Evolutionary conservation across 305 asterid species (phyloP), one percentile per base, ranked within the genome.

Genomic region (Fraxinus dipetala): DNA sequence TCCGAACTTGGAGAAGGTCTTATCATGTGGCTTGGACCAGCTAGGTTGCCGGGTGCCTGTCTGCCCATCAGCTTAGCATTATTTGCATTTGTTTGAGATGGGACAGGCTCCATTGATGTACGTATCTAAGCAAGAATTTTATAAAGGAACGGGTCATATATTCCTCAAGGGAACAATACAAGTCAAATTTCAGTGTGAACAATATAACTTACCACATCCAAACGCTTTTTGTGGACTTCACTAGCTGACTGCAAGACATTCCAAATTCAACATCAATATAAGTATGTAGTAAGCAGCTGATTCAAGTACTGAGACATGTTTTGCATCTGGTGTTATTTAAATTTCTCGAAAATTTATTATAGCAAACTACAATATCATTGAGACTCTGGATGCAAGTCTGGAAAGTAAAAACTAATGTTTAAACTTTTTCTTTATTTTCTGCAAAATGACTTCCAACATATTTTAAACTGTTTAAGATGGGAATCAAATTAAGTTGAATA

Each of bases 211-310:
- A 96, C 99, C 89, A 83, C 92, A 84, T 96, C 97, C 85, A 91
- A 86, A 81, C 98, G 99, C 88, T 90, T 94, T 79, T 91, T 89
- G 92, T 95, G 99, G 83, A 75, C 86, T 61, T 93, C 98, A 78
- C 89, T 87, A 35, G 91, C 87, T 80, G 90, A 83, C 98, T 94
- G 98, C 97, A 90, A 38, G 77, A 83, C 69, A 88, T 75, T 78
- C 81, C 77, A 63, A 85, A 78, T 18, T 77, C 82, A 56, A 76
- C 26, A 76, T 73, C 78, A 84, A 78, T 65, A 77, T 38, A 81
- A 73, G 69, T 59, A 56, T 38, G 24, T 18, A 16, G 26, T 54
- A 72, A 16, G 67, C 22, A 81, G 83, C 77, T 80, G 40, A 54
- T 61, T 36, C 56, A 73, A 80, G 13, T 38, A 67, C 51, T 36